Percentiles rank a stretch among this genome's conserved stretches.
Evolutionary conservation across 495 filamentous ascomycete genomes (phyloP).

Genomic region (Penicillium diatomitis): DNA sequence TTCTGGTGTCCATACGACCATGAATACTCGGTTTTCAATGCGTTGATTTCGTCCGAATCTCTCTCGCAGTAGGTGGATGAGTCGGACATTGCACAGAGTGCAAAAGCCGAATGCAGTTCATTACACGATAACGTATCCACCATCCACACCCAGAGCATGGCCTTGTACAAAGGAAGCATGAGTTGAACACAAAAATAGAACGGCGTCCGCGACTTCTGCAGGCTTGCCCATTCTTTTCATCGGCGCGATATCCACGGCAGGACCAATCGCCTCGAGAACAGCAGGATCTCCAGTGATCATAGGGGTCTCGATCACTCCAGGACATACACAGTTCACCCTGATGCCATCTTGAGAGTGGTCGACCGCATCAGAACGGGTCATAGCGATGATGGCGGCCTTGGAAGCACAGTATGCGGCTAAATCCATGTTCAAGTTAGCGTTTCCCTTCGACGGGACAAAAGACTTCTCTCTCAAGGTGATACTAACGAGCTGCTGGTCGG

Average conservation of each 20-base stretch:
- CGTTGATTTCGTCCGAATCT: no score
- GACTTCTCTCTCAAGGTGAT: neutral
- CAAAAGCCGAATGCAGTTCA: neutral
- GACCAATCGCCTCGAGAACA: slow-evolving; percentile 20
- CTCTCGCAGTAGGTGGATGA: no score
- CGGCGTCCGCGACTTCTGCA: slow-evolving; percentile 42
- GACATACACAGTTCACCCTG: slow-evolving; percentile 46
- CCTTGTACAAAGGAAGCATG: slow-evolving; percentile 44
- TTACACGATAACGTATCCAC: slow-evolving; percentile 38
- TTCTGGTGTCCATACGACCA: no score
- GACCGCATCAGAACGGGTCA: slow-evolving; percentile 42
- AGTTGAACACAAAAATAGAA: slow-evolving; percentile 38
- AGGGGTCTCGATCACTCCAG: slow-evolving; percentile 43
- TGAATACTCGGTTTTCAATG: no score
- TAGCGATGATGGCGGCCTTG: slow-evolving; percentile 37
- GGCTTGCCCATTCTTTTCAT: slow-evolving; percentile 43
- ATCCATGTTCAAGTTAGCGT: neutral
- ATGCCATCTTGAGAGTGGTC: slow-evolving; percentile 42
- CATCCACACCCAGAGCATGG: slow-evolving; percentile 43
- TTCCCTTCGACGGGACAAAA: neutral
- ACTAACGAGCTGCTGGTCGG: slow-evolving; percentile 38
- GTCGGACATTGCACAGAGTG: no score
- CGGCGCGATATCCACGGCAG: slow-evolving; percentile 38
- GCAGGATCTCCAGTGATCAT: slow-evolving; percentile 33
- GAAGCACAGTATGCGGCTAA: slow-evolving; percentile 38